Base-by-base conservation (phyloP, 2,329 filamentous ascomycete genomes). In the Claviceps digitariae region DNA sequence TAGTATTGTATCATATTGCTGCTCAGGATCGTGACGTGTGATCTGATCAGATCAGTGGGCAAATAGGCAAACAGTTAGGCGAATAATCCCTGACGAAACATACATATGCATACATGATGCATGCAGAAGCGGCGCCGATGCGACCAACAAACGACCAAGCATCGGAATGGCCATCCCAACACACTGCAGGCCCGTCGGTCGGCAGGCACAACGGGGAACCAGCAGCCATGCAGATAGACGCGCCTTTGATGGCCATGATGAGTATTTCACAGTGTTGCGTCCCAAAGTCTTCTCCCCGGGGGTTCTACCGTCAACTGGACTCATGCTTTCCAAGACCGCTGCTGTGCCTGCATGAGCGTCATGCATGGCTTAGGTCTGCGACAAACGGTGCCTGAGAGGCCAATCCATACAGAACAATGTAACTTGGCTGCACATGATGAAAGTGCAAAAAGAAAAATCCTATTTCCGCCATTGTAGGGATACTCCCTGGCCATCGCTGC, bases 291-390 rank as follows among this genome's bases (percentile, higher is more conserved):
- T 29, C 27, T 29, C 8, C 27, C 27, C 27, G 27, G 27, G 8
- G 8, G 27, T 29, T 4, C 8, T 29, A 29, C 27, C 27, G 4
- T 29, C 27, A 8, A 29, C 27, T 4, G 47, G 12, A 50, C 48
- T 34, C 27, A 43, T 47, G 41, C 48, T 38, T 43, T 23, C 13
- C 29, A 21, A 40, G 21, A 21, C 5, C 48, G 23, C 27, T 54
- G 45, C 48, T 29, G 52, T 54, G 52, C 48, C 48, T 54, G 52
- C 52, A 38, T 49, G 48, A 27, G 48, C 23, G n/a, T 40, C 17
- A 34, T 12, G 25, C 48, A 34, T 50, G 48, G 23, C 15, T 38
- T 20, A 38, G 27, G 27, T 20, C 47, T 21, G 13, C 27, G 47
- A n/a, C 47, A 49, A 23, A 49, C 47, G 34, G 17, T 31, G 15